Evolutionary conservation across 441 rosid genomes (phyloP), one percentile per base, ranked within the genome.

Genomic region (Iberis amara): DNA sequence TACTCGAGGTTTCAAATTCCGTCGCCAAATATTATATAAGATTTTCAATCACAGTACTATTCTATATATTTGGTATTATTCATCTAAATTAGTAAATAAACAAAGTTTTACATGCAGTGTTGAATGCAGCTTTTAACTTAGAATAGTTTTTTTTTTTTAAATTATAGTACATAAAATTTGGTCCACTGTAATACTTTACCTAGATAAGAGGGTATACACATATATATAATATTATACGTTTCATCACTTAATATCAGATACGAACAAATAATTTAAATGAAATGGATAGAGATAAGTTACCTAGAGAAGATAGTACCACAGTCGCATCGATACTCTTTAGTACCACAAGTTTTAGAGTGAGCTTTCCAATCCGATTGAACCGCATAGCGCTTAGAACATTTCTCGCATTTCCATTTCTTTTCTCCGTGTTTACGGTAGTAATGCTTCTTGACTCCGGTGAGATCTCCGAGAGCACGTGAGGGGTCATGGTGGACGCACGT

Each of bases 361-460:
- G 96, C 96, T 66, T 88, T 88, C 91, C 88, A 88, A 66, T 88
- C 96, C 7, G 94, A 88, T 58, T 88, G 91, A 32, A 88, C 96
- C 8, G 96, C 96, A 41, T 85, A 88, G 8, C 80, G 52, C 74
- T 88, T 88, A 0, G 94, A 79, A 63, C 96, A 88, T 62, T 81
- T 80, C 35, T 77, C 90, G 15, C 96, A 87, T 79, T 84, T 82
- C 96, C 96, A 88, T 63, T 82, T 85, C 64, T 85, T 85, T 68
- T 81, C 86, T 0, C 96, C 94, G 46, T 88, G 96, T 63, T 88
- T 88, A 23, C 96, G 66, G 0, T 74, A 85, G 62, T 72, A 88
- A 60, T 88, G 94, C 51, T 88, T 88, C 55, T 88, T 88, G 39
- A 88, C 83, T 8, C 94, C 96, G 6, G 94, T 85, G 23, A 88